These are phyloP conservation scores for Phyllosticta capitalensis DNA, from an alignment of 2,329 filamentous ascomycete species.

Conservation along the genomic window DNA sequence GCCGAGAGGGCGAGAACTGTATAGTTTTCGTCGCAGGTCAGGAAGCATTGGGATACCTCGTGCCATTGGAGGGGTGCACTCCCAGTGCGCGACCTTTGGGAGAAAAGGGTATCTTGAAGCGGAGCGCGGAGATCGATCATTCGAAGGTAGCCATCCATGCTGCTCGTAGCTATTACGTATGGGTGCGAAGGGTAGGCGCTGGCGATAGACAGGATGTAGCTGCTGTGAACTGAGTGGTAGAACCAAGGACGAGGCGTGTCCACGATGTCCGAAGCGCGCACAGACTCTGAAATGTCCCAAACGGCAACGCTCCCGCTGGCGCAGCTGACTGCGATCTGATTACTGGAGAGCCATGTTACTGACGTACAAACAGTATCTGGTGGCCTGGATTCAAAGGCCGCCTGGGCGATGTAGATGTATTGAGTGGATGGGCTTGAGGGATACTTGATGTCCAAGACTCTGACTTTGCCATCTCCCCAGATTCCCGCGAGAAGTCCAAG, in stretches of 20 bases:
- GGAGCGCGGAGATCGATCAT: constrained; percentile 45
- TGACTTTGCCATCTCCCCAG: constrained; percentile 48
- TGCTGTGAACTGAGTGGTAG: constrained; percentile 34
- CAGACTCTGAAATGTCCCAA: constrained; percentile 36
- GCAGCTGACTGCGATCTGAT: constrained; percentile 45
- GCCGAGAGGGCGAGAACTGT: constrained; percentile 39
- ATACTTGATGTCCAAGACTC: constrained; percentile 42
- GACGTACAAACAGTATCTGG: constrained; percentile 47
- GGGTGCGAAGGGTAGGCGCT: constrained; percentile 47
- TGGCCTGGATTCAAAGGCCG: constrained; percentile 42
- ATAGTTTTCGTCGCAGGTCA: constrained; percentile 47
- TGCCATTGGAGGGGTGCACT: constrained; percentile 43
- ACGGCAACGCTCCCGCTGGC: constrained; percentile 48
- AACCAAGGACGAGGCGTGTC: constrained; percentile 29
- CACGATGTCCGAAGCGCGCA: constrained; percentile 20
- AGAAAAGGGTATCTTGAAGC: constrained; percentile 33
- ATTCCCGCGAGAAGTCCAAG: constrained; percentile 48
- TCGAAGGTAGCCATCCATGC: constrained; percentile 46
- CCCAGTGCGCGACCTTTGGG: constrained; percentile 42
- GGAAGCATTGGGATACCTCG: constrained; percentile 44
- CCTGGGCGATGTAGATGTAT: constrained; percentile 35
- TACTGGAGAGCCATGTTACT: constrained; percentile 48
- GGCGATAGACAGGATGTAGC: constrained; percentile 38
- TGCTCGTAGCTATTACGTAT: constrained; percentile 42
- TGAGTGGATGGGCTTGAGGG: constrained; percentile 10